phyloP scores from a whole-genome alignment of 1,284 basidiomycete genomes.

The Somion occarium region DNA sequence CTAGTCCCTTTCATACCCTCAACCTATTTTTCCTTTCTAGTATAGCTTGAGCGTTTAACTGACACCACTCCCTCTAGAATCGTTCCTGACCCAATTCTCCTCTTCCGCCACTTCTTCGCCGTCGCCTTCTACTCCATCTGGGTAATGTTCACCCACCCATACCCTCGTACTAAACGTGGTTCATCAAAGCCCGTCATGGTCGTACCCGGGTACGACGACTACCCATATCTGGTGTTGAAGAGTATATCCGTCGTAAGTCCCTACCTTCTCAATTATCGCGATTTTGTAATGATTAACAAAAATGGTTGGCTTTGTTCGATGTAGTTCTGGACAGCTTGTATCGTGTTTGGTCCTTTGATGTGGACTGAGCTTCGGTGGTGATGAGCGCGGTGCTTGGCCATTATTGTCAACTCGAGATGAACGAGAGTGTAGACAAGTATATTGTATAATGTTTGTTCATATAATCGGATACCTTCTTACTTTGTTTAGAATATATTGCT shows the following conservation, averaged over 20 bases:
- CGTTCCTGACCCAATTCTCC: constrained; percentile 69
- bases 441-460: too few species aligned
- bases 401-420: too few species aligned
- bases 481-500: too few species aligned
- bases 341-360: constrained; percentile 82
- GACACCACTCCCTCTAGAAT: constrained; percentile 35
- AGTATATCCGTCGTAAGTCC: constrained; percentile 53
- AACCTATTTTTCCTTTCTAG: too few species aligned
- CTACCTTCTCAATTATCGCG: constrained; percentile 2
- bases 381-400: not conserved
- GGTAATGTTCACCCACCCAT: constrained; percentile 74
- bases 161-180: constrained; percentile 18
- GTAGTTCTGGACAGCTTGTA: constrained; percentile 83
- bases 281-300: not conserved
- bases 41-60: too few species aligned
- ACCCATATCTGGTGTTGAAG: constrained; percentile 56
- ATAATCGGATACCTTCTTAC: not conserved
- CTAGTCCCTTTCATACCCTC: constrained; percentile 3
- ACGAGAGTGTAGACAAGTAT: too few species aligned
- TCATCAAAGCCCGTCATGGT: constrained; percentile 29
- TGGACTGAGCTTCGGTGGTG: constrained; percentile 76
- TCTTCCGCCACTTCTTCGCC: constrained; percentile 91
- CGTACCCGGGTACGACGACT: constrained; percentile 47
- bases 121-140: constrained; percentile 94
- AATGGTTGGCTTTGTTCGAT: constrained; percentile 1